Percentiles rank a stretch among this genome's conserved stretches.
phyloP scores from a whole-genome alignment of 139 green algal species.

The Chlorella sp. region DNA sequence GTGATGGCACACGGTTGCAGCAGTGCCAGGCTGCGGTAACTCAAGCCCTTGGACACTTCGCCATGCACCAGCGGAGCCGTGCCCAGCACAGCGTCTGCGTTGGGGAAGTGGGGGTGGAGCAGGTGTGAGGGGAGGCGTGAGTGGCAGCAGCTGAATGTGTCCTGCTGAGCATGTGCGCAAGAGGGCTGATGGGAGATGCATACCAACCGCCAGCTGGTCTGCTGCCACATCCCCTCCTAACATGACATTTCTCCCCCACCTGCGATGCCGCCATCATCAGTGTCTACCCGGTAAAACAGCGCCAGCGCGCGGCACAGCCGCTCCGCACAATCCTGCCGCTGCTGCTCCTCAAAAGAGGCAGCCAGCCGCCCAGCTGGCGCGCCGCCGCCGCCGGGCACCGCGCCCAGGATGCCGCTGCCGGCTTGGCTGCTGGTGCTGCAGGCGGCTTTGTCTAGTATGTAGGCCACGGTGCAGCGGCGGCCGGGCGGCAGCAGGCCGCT shows the following conservation, averaged over 20 bases:
- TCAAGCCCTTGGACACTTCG: constrained; percentile 31
- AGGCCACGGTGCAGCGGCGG: constrained; percentile 23
- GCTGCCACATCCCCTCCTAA: too few species aligned
- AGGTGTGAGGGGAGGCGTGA: too few species aligned
- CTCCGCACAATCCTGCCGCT: constrained; percentile 13
- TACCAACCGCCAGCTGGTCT: background rate
- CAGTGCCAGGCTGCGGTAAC: constrained; percentile 10
- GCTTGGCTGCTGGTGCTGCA: constrained; percentile 11
- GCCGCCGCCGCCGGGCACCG: too few species aligned
- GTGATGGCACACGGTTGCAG: constrained; percentile 26
- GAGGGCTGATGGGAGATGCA: background rate
- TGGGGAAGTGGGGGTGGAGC: background rate
- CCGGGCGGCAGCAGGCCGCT: constrained; percentile 16
- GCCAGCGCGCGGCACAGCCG: background rate
- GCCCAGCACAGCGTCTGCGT: constrained; percentile 16
- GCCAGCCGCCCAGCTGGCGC: background rate
- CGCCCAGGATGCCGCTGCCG: background rate
- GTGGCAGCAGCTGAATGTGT: too few species aligned
- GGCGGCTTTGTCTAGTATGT: background rate
- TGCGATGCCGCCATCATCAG: background rate
- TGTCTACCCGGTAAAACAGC: constrained; percentile 17
- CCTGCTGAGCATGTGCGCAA: background rate
- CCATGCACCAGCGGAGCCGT: constrained; percentile 34
- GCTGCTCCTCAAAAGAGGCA: constrained; percentile 3
- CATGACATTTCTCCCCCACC: background rate